Base-by-base conservation (phyloP, 1,284 basidiomycete genomes). In the Apiotrichum domesticum region DNA sequence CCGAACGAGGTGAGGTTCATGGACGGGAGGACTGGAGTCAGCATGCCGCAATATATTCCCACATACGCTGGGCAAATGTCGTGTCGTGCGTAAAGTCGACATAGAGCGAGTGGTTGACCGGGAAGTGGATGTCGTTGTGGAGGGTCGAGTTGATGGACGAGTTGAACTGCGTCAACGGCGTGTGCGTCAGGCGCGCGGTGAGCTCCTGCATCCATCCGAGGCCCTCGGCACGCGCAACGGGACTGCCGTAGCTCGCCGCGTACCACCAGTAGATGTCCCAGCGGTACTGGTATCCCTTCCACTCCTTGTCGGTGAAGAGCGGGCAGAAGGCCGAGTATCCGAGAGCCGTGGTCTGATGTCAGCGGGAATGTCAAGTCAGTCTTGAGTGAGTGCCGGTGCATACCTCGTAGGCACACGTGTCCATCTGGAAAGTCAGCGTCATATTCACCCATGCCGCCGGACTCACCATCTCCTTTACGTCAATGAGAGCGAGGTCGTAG, bases 1-100 rank as follows among this genome's bases (percentile, higher is more conserved):
- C 87, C 84, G 55, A 92, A 86, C 15, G 77, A 82, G 4, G 87
- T 84, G 56, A 87, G 80, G 71, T 86, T 85, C 70, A 86, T 74
- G 0, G 84, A 80, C 2, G 81, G 80, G 10, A 82, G 68, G 21
- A 84, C 83, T 84, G 57, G 33, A 6, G 54, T 67, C 42, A 66
- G 62, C 42, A 48, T 13, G 5, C 3, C 33, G 37, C n/a, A 5
- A 1, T 4, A 29, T 8, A 13, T 5, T 1, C 11, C 7, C 32
- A 35, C 73, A 59, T 46, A 73, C 73, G 57, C 35, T 74, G 66
- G 1, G 72, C 73, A 56, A 77, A 77, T 9, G 67, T 64, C 3
- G 72, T 72, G 61, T 76, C 73, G 57, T 73, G 74, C 9, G 70
- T 75, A 53, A 75, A 77, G 59, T 76, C 72, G 51, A 73, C 62